These are phyloP conservation scores for Xylaria curta DNA, from an alignment of 495 filamentous ascomycete species.

Conservation along the genomic window DNA sequence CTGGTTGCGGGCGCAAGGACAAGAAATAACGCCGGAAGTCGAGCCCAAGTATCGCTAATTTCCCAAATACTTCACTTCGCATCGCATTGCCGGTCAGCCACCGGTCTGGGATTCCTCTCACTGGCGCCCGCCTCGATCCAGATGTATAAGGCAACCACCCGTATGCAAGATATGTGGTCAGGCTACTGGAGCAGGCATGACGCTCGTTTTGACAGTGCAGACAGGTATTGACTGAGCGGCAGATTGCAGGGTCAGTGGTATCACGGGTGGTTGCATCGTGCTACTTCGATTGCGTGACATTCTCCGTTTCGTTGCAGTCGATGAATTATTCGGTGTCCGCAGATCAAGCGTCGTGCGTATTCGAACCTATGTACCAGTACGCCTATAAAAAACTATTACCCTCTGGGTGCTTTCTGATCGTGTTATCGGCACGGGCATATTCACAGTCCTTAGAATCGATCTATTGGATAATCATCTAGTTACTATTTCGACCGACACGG, in stretches of 20 bases:
- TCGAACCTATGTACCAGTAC: not conserved
- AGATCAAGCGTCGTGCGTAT: not conserved
- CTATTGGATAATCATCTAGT: not conserved
- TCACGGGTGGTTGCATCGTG: conserved; percentile 21
- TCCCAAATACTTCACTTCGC: not conserved
- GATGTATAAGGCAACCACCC: conserved; percentile 1
- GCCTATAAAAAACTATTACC: not conserved
- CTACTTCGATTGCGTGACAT: conserved; percentile 18
- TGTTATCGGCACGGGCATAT: not conserved
- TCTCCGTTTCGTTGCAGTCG: not conserved
- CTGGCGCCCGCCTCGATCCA: not conserved
- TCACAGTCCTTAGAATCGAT: not conserved
- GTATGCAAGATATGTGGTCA: conserved; percentile 20
- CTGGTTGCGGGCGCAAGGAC: not conserved
- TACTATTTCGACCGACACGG: not conserved
- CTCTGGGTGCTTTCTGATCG: not conserved
- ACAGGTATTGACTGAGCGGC: not conserved
- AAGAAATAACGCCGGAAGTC: not conserved
- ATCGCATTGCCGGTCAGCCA: not conserved
- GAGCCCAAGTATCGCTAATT: not conserved
- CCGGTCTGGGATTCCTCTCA: not conserved
- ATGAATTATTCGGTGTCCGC: not conserved
- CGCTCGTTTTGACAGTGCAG: not conserved
- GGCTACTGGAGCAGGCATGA: not conserved
- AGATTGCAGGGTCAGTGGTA: conserved; percentile 25